Conservation (phyloP, 202 grass and related monocot species). For the Schoenoplectus tabernaemontani region DNA sequence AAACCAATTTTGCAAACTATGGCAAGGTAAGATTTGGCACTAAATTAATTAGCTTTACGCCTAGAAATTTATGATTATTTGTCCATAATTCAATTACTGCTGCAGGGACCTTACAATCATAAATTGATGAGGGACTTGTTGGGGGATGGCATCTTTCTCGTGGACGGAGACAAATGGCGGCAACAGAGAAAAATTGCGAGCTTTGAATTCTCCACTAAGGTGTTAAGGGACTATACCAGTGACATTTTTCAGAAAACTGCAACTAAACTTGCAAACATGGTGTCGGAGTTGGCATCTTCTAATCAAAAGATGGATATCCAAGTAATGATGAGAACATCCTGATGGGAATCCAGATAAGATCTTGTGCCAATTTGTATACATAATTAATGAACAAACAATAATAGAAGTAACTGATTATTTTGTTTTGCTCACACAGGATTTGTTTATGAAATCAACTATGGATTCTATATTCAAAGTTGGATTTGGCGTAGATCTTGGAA, state of each 20-base stretch:
- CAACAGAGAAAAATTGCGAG: conserved; percentile 78
- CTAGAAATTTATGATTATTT: not conserved
- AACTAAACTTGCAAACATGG: conserved; percentile 31
- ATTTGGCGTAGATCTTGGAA: conserved; percentile 36
- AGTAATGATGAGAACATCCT: not conserved
- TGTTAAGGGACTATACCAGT: conserved; percentile 47
- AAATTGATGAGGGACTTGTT: conserved; percentile 50
- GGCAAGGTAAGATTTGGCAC: conserved; percentile 38
- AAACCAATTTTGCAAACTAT: conserved; percentile 66
- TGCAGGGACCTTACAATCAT: conserved; percentile 39
- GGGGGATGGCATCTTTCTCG: conserved; percentile 60
- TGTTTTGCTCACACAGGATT: conserved; percentile 7
- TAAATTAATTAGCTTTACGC: too few species aligned
- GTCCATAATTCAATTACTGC: not conserved
- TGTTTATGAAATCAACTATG: conserved; percentile 56
- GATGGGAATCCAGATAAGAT: too few species aligned
- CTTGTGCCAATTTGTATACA: too few species aligned
- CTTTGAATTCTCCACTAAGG: conserved; percentile 50
- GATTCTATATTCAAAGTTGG: conserved; percentile 65
- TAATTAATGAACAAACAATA: too few species aligned
- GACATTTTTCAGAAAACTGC: conserved; percentile 35
- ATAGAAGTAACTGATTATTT: too few species aligned
- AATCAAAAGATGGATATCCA: conserved; percentile 46
- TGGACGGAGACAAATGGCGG: conserved; percentile 56
- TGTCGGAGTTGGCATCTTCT: conserved; percentile 2